Evolutionary conservation across 2,329 filamentous ascomycete genomes (phyloP).

Genomic region (Tympanopsis confertula): DNA sequence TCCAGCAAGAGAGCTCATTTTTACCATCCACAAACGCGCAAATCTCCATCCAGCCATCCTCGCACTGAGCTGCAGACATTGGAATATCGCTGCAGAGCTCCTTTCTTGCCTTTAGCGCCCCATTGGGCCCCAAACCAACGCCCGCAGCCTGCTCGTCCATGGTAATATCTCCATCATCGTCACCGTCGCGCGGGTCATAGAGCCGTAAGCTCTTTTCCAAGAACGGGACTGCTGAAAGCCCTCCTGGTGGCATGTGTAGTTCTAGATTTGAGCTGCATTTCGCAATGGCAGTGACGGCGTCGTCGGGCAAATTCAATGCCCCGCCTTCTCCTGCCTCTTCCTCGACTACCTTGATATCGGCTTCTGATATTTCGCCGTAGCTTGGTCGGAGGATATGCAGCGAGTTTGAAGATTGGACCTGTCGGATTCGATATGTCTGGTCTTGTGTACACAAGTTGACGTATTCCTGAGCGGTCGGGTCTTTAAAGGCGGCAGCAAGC

Average conservation of each 20-base stretch:
- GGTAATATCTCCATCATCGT: constrained; percentile 6
- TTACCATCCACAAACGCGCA: constrained; percentile 35
- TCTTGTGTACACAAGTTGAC: constrained; percentile 46
- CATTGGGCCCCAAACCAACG: constrained; percentile 8
- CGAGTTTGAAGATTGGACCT: constrained; percentile 55
- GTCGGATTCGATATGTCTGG: constrained; percentile 46
- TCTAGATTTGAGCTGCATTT: constrained; percentile 27
- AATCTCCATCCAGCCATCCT: constrained; percentile 33
- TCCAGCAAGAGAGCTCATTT: constrained; percentile 16
- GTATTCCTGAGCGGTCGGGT: constrained; percentile 18
- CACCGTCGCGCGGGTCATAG: constrained; percentile 12
- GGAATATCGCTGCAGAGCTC: constrained; percentile 35
- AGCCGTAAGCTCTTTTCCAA: constrained; percentile 15
- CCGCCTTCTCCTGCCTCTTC: not conserved
- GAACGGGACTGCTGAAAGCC: constrained; percentile 15
- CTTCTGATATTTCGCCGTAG: constrained; percentile 12
- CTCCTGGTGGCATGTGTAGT: constrained; percentile 10
- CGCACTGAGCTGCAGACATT: constrained; percentile 36
- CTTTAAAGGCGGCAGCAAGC: constrained; percentile 5
- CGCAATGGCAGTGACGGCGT: constrained; percentile 22
- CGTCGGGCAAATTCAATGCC: no score
- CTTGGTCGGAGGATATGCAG: constrained; percentile 39
- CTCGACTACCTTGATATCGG: not conserved
- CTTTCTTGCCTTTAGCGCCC: constrained; percentile 16
- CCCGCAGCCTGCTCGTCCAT: constrained; percentile 6